A percentile compares a stretch with the other conserved stretches of the same genome.
phyloP scores from a whole-genome alignment of 108 stramenopile genomes.

The Phaeodactylum tricornutum region DNA sequence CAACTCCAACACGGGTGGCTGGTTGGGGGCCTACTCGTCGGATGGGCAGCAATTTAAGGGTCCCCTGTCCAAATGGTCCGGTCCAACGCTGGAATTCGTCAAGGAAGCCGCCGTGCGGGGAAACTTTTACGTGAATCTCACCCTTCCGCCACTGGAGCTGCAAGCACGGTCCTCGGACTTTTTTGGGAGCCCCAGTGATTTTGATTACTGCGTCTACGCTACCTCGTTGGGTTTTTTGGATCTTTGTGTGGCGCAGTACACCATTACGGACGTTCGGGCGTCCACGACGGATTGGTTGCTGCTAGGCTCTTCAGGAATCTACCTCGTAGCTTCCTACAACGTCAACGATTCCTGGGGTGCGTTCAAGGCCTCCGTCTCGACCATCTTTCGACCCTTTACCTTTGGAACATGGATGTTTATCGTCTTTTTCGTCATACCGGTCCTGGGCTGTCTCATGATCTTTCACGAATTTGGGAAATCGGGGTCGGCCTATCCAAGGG shows the following conservation, averaged over 20 bases:
- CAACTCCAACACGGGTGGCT: constrained; percentile 12
- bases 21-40: constrained; percentile 9
- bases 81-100: constrained; percentile 9
- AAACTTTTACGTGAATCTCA: constrained; percentile 3
- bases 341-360: background rate
- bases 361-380: constrained; percentile 3
- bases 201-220: constrained; percentile 21
- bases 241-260: constrained; percentile 15
- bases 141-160: constrained; percentile 7
- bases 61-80: constrained; percentile 4
- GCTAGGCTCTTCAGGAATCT: constrained; percentile 4
- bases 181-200: constrained; percentile 3
- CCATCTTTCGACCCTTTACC: constrained; percentile 14
- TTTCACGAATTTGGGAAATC: constrained; percentile 10
- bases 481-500: constrained; percentile 4
- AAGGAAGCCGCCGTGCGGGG: constrained; percentile 1
- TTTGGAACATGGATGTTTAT: constrained; percentile 10
- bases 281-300: constrained; percentile 7
- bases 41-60: constrained; percentile 1
- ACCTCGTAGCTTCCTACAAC: constrained; percentile 4
- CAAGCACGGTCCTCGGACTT: constrained; percentile 5
- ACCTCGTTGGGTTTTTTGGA: constrained; percentile 13
- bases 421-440: constrained; percentile 11
- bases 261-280: constrained; percentile 15
- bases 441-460: constrained; percentile 4